A percentile compares a stretch with the other conserved stretches of the same genome.
Conservation (phyloP, 306 rosid species). For the Castanea sativa region DNA sequence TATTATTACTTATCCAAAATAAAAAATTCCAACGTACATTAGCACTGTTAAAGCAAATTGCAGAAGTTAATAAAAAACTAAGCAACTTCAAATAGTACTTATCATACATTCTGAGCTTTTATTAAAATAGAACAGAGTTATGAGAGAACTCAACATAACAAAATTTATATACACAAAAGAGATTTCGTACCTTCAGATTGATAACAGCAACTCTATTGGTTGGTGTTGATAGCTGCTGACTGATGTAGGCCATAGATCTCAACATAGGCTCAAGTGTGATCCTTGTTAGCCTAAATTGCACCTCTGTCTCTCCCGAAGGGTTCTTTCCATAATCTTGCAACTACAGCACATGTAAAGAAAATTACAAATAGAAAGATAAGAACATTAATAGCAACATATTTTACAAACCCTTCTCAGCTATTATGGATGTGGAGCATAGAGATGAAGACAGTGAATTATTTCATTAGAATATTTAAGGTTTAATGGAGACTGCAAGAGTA, state of each 20-base stretch:
- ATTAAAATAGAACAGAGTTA: not conserved
- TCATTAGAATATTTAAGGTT: not conserved
- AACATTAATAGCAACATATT: slow-evolving; percentile 20
- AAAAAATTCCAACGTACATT: not conserved
- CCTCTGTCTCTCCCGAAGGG: slow-evolving; percentile 60
- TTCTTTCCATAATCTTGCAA: slow-evolving; percentile 69
- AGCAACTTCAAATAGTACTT: not conserved
- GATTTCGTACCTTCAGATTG: slow-evolving; percentile 57
- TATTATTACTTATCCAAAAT: too few species aligned
- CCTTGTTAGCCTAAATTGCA: slow-evolving; percentile 68
- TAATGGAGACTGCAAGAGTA: slow-evolving; percentile 5
- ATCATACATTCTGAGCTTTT: not conserved
- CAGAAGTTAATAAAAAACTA: not conserved
- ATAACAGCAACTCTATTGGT: slow-evolving; percentile 75
- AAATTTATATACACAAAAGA: not conserved
- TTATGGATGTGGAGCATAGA: not conserved
- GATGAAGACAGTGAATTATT: slow-evolving; percentile 10
- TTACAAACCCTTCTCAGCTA: not conserved
- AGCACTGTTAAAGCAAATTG: not conserved
- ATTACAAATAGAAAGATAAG: slow-evolving; percentile 26
- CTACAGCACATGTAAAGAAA: slow-evolving; percentile 31
- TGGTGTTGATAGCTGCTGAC: slow-evolving; percentile 67
- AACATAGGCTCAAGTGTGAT: slow-evolving; percentile 79
- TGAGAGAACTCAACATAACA: not conserved
- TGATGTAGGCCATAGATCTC: slow-evolving; percentile 66